phyloP scores from a whole-genome alignment of 1,139 yeast genomes.

The Debaryomyces singareniensis region DNA sequence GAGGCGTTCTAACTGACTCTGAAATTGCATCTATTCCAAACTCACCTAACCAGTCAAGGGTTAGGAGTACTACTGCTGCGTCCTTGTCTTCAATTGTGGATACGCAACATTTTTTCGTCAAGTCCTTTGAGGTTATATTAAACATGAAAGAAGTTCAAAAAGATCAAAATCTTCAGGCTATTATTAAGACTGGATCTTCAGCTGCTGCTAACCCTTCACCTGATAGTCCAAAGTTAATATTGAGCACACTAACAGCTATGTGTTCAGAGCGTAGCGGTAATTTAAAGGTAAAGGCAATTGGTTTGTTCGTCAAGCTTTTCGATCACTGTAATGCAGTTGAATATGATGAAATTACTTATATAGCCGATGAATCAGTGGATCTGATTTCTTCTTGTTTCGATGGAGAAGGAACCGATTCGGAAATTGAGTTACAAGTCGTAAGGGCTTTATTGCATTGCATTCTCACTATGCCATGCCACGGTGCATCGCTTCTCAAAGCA shows the following conservation, averaged over 20 bases:
- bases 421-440: conserved; percentile 84
- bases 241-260: conserved; percentile 34
- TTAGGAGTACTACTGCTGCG: conserved; percentile 19
- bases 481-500: conserved; percentile 81
- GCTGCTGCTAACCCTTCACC: conserved; percentile 22
- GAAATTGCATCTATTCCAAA: too few species aligned
- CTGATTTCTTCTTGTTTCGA: conserved; percentile 82
- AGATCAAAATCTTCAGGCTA: conserved; percentile 23
- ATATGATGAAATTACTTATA: conserved; percentile 37
- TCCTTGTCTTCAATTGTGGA: conserved; percentile 25
- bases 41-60: conserved; percentile 15
- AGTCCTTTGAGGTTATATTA: conserved; percentile 30
- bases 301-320: conserved; percentile 39
- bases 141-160: conserved; percentile 37
- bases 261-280: conserved; percentile 30
- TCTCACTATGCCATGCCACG: conserved; percentile 80
- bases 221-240: conserved; percentile 30
- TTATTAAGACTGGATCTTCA: conserved; percentile 33
- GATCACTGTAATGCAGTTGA: conserved; percentile 38
- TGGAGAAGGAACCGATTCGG: conserved; percentile 87
- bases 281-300: conserved; percentile 35
- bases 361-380: conserved; percentile 81
- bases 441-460: conserved; percentile 89
- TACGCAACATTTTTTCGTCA: conserved; percentile 33
- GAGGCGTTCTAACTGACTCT: too few species aligned